phyloP scores from a whole-genome alignment of 2,329 filamentous ascomycete species.

The Penicillium sp. region DNA sequence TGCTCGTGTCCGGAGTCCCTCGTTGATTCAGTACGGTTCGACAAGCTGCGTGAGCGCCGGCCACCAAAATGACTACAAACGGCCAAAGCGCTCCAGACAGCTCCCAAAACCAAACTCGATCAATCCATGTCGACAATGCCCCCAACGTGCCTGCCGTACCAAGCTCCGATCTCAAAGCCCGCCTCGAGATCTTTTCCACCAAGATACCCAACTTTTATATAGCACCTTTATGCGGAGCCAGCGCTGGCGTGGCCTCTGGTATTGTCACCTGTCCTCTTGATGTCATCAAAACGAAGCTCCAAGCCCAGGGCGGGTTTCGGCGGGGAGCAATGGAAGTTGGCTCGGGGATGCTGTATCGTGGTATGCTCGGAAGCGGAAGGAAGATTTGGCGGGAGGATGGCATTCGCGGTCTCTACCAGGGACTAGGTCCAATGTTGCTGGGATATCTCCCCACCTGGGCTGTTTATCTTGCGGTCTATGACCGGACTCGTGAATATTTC shows the following conservation, averaged over 20 bases:
- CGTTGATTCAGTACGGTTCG: conserved; percentile 40
- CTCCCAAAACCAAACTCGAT: conserved; percentile 29
- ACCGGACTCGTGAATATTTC: conserved; percentile 76
- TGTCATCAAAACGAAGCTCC: conserved; percentile 97
- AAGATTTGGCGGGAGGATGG: conserved; percentile 89
- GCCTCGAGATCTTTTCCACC: conserved; percentile 44
- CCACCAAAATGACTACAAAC: conserved; percentile 47
- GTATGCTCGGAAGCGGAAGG: conserved; percentile 78
- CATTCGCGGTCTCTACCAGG: conserved; percentile 84
- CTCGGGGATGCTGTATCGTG: conserved; percentile 68
- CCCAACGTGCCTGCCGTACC: conserved; percentile 28
- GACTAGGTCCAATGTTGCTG: conserved; percentile 87
- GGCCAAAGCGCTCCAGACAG: conserved; percentile 37
- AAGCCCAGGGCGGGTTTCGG: conserved; percentile 84
- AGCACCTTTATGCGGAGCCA: conserved; percentile 81
- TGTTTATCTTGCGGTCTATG: conserved; percentile 96
- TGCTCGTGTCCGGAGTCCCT: conserved; percentile 43
- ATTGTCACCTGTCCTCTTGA: conserved; percentile 95
- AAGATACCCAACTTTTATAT: conserved; percentile 58
- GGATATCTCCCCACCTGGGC: conserved; percentile 98
- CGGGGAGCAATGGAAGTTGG: conserved; percentile 41
- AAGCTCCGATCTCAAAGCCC: conserved; percentile 33
- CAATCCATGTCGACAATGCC: conserved; percentile 21
- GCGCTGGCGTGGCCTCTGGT: conserved; percentile 88
- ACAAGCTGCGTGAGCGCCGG: conserved; percentile 38